Conservation (phyloP, 2,329 filamentous ascomycete species). For the Pestalotiopsis sp. region DNA sequence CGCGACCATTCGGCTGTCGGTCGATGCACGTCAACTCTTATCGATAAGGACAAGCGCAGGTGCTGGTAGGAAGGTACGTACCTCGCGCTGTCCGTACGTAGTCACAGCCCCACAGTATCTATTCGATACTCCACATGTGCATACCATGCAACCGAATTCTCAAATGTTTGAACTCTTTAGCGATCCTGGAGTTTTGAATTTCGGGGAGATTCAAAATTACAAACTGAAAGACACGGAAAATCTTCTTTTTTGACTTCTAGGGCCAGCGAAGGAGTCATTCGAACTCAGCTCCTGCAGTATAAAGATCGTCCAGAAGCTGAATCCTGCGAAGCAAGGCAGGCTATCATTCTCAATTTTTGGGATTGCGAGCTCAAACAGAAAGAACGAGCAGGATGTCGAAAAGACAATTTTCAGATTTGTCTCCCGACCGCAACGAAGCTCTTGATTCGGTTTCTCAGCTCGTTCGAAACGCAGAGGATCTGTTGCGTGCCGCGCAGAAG, state of each 20-base stretch:
- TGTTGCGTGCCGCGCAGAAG: slow-evolving; percentile 39
- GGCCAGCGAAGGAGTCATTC: too few species aligned
- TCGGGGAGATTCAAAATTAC: too few species aligned
- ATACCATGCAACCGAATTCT: too few species aligned
- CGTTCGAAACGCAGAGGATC: slow-evolving; percentile 36
- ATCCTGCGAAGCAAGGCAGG: not conserved
- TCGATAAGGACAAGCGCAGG: not conserved
- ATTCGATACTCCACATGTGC: too few species aligned
- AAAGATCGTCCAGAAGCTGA: too few species aligned
- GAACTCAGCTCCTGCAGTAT: too few species aligned
- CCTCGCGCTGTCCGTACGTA: not conserved
- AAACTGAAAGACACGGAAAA: too few species aligned
- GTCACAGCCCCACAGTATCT: too few species aligned
- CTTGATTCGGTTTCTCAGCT: slow-evolving; percentile 28
- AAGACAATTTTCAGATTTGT: slow-evolving; percentile 30
- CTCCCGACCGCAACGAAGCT: slow-evolving; percentile 19
- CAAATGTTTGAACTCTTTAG: too few species aligned
- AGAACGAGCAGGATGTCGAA: slow-evolving; percentile 36
- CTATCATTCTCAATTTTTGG: not conserved
- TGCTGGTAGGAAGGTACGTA: not conserved
- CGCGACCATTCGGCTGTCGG: not conserved
- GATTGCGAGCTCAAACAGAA: too few species aligned
- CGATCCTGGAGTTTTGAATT: too few species aligned
- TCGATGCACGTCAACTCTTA: not conserved
- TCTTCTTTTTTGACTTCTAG: too few species aligned